Evolutionary conservation across 495 filamentous ascomycete species (phyloP), one percentile per base, ranked within the genome.

Genomic region (Hypoxylon trugodes): DNA sequence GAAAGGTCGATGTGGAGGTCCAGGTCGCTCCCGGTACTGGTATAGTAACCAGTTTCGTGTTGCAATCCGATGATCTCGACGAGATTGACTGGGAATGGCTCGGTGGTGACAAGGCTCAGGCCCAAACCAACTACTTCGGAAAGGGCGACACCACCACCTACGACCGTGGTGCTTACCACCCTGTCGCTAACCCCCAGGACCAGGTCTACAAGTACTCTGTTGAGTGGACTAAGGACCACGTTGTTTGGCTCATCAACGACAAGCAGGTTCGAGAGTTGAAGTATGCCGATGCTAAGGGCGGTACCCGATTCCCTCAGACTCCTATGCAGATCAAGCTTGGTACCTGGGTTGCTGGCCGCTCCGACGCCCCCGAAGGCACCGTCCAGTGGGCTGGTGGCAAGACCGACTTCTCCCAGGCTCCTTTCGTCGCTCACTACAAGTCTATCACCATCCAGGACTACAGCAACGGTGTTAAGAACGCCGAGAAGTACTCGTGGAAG

Each of bases 11-110:
- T 51, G 80, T 89, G 35, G 81, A 80, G 52, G 76, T 90, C 46
- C 81, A 88, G 72, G 89, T 89, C 56, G 82, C 89, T 45, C 78
- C 80, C 3, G 91, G 91, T 18, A 61, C 59, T 2, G 91, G 91
- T 62, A 79, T 96, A 42, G 85, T 98, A 45, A 96, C 90, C 74
- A 91, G 87, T 70, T 83, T 93, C 50, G 91, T 97, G 42, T 78
- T 98, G 68, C 87, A 95, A 76, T 97, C 93, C 2, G 93, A 93
- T 72, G 89, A 91, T 66, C 84, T 96, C 8, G 95, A 98, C 75
- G 95, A 98, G 79, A 91, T 98, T 61, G 95, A 97, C 75, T 96
- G 92, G 90, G 89, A 92, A 72, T 91, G 87, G 87, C 76, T 92
- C 41, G 89, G 89, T 32, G 79, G 81, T 41, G 82, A 88, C 63